phyloP scores from a whole-genome alignment of 768 basidiomycete species.

The Lyophyllum atratum region DNA sequence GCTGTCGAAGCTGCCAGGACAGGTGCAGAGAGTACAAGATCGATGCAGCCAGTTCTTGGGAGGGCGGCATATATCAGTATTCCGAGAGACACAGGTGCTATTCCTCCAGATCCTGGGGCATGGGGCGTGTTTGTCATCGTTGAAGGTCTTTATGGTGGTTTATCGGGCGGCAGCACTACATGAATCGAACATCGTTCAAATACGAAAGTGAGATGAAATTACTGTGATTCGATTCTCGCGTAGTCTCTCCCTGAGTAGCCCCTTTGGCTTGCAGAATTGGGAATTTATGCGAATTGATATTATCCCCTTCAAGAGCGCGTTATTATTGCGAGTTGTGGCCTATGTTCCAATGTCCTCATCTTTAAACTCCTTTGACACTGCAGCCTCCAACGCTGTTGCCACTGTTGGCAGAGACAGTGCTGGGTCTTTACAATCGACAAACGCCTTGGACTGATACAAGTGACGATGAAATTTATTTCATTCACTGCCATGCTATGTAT shows the following conservation, averaged over 20 bases:
- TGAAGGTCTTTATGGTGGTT: conserved; percentile 36
- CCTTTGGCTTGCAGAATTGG: no score
- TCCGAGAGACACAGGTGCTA: conserved; percentile 23
- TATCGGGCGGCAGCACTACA: background rate
- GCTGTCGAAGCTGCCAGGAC: conserved; percentile 38
- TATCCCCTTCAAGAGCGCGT: background rate
- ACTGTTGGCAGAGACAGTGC: no score
- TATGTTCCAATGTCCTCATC: background rate
- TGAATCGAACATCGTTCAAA: background rate
- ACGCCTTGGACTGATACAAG: no score
- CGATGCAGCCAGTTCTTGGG: conserved; percentile 48
- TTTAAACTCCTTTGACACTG: background rate
- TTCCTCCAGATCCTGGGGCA: conserved; percentile 58
- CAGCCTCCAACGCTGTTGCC: background rate
- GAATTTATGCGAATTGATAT: no score
- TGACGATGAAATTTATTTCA: background rate
- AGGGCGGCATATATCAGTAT: conserved; percentile 49
- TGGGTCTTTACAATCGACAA: no score
- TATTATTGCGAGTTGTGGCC: background rate
- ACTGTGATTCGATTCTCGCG: no score
- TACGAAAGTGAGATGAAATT: no score
- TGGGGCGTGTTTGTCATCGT: conserved; percentile 49
- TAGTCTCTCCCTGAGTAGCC: no score
- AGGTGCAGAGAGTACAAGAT: conserved; percentile 50
- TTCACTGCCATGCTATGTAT: background rate